Base-by-base conservation (phyloP, 306 rosid species). In the Crotalaria pallida region DNA sequence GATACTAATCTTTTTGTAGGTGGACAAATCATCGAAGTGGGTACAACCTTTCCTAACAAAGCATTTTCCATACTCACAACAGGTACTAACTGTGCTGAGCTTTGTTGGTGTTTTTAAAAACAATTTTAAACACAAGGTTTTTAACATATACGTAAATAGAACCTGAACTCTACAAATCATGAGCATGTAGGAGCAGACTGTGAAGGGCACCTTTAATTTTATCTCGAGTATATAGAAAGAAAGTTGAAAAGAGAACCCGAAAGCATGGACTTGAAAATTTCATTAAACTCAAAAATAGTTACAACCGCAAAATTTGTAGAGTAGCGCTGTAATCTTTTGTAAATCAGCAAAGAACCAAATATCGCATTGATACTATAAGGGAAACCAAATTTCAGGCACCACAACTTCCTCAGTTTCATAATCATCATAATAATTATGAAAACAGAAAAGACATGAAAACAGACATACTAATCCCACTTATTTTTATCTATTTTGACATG, bases 401-500 rank as follows among this genome's bases (percentile, higher is more conserved):
- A 6, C 38, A 67, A 67, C 58, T 47, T 74, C 43, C 53, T 53
- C 27, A 55, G 52, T 48, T 31, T 29, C 63, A 71, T 50, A 76
- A 76, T 70, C 10, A 29, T 76, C 56, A 13, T 66, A 76, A 59
- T 50, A 76, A 76, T 70, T 13, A 29, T 76, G 61, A 13, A 72
- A 76, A 59, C 17, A 3, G 24, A 43, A 18, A n/a, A n/a, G n/a
- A 6, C 15, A 50, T 22, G 50, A 38, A 68, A 63, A 65, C 12
- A 41, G 11, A 67, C 9, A 17, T 51, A 36, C n/a, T 60, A 41
- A 56, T 40, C 58, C 40, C 69, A 66, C 53, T 76, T 75, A 83
- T 59, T 29, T 26, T 29, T 72, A 17, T 43, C 78, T 56, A 59
- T 22, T 50, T 44, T 60, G 59, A 36, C 40, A 58, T 40, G 53